Evolutionary conservation across 2,329 filamentous ascomycete genomes (phyloP).

Genomic region (Fusarium guadeloupense): DNA sequence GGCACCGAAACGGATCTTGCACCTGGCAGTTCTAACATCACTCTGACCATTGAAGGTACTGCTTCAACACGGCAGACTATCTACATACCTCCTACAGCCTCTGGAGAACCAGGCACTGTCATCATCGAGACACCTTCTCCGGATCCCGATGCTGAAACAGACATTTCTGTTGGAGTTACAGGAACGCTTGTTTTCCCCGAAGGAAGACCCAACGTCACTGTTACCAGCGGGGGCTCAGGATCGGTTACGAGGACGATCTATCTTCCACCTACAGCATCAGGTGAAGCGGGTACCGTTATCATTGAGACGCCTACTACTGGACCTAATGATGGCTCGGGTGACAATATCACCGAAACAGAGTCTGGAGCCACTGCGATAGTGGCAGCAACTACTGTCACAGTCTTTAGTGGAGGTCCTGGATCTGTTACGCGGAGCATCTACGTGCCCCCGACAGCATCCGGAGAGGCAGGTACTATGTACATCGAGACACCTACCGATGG

Average conservation of each 20-base stretch:
- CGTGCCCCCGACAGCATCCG: background rate
- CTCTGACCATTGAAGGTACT: background rate
- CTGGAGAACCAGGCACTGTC: background rate
- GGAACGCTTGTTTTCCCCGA: background rate
- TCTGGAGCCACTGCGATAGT: background rate
- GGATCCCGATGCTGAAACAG: background rate
- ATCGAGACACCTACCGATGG: background rate
- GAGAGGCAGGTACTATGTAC: background rate
- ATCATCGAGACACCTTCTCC: background rate
- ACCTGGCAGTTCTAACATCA: background rate
- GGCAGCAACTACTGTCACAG: background rate
- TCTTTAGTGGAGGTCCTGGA: background rate
- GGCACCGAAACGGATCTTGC: background rate
- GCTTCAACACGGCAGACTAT: background rate
- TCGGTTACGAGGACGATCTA: conserved; percentile 1
- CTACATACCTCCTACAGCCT: background rate
- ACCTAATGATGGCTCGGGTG: background rate
- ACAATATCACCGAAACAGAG: background rate
- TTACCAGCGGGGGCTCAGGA: background rate
- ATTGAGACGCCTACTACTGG: conserved; percentile 1
- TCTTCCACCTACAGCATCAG: conserved; percentile 1
- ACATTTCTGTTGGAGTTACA: background rate
- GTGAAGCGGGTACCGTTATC: conserved; percentile 5
- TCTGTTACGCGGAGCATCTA: background rate
- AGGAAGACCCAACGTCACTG: background rate